Evolutionary conservation across 805 yeast genomes (phyloP).

Genomic region (Spathaspora arborariae): DNA sequence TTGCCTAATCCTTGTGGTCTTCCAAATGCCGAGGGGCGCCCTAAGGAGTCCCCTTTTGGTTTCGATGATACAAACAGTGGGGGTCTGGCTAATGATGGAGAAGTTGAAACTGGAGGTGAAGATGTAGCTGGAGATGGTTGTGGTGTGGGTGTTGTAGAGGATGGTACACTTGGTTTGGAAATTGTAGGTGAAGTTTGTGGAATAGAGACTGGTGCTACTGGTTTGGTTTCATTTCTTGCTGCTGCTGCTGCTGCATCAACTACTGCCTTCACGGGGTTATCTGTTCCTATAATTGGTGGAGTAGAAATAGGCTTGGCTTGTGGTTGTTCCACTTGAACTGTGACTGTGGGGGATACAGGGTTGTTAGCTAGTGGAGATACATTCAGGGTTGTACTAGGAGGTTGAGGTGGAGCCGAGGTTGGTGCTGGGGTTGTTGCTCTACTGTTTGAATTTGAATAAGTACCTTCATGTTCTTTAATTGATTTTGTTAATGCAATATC

Average conservation of each 20-base stretch:
- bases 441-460: slow-evolving; percentile 17
- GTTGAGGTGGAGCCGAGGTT: slow-evolving; percentile 2
- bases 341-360: background rate
- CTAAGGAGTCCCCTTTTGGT: slow-evolving; percentile 19
- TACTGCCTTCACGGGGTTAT: slow-evolving; percentile 2
- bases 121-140: slow-evolving; percentile 4
- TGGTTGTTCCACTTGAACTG: background rate
- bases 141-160: slow-evolving; percentile 5
- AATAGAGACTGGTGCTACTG: background rate
- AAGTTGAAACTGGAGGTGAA: slow-evolving; percentile 1
- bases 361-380: background rate
- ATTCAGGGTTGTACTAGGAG: background rate
- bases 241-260: slow-evolving; percentile 3
- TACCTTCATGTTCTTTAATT: slow-evolving; percentile 44
- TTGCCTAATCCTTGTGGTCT: slow-evolving; percentile 27
- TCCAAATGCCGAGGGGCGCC: slow-evolving; percentile 21
- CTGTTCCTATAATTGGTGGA: slow-evolving; percentile 1
- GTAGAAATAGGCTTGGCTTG: slow-evolving; percentile 1
- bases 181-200: slow-evolving; percentile 1
- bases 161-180: background rate
- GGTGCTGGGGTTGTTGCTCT: slow-evolving; percentile 20
- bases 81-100: slow-evolving; percentile 16
- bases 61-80: slow-evolving; percentile 22
- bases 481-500: slow-evolving; percentile 82
- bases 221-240: slow-evolving; percentile 3